These are phyloP conservation scores for Geranium brycei DNA, from an alignment of 345 rosid genomes.

Conservation along the genomic window DNA sequence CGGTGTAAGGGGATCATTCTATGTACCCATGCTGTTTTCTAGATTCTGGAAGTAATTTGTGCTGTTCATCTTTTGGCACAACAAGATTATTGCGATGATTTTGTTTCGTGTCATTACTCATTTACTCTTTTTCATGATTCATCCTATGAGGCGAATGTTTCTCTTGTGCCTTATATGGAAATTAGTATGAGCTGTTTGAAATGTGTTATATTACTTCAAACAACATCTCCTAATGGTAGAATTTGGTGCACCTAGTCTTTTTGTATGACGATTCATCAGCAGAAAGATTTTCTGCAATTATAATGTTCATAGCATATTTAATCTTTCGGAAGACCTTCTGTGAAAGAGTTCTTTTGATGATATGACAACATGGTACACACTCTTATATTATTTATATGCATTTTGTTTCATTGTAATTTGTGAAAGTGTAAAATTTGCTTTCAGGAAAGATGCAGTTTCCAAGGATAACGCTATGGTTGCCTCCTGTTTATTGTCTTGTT, in stretches of 20 bases:
- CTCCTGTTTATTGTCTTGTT: background rate
- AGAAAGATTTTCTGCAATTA: background rate
- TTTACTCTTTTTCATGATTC: background rate
- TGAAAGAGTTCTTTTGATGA: background rate
- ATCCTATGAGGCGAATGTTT: background rate
- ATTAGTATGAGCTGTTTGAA: background rate
- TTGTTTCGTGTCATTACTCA: background rate
- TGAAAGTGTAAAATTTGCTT: background rate
- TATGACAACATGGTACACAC: background rate
- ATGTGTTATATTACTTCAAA: too few relatives aligned
- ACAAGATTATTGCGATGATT: background rate
- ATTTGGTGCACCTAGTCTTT: background rate
- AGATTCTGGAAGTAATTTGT: background rate
- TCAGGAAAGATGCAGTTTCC: background rate
- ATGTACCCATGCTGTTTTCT: background rate
- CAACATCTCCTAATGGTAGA: too few relatives aligned
- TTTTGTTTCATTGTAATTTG: background rate
- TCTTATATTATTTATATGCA: background rate
- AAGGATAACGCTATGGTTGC: background rate
- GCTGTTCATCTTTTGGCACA: background rate
- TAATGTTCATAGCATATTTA: background rate
- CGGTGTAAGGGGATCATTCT: background rate
- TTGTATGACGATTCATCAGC: background rate
- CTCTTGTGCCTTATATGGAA: background rate
- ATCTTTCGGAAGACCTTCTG: background rate